phyloP scores from a whole-genome alignment of 805 yeast species.

The Starmerella khaoyaiensis region DNA sequence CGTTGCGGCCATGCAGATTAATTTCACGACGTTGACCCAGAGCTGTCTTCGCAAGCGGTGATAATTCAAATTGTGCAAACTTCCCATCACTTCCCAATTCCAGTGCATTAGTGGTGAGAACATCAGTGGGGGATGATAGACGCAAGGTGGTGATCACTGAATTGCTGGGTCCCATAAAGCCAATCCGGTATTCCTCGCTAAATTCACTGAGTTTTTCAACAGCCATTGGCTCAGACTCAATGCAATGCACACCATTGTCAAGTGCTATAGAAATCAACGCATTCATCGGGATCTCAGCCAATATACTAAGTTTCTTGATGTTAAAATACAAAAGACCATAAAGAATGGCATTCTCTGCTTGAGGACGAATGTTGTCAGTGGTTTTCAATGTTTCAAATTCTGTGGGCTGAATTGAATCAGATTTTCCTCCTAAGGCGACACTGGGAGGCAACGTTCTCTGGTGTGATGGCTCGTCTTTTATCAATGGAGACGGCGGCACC shows the following conservation, averaged over 20 bases:
- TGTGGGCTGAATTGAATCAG: too few species aligned
- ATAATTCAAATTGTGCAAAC: constrained; percentile 33
- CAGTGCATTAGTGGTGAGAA: neutral
- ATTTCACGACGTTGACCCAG: constrained; percentile 37
- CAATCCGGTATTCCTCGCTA: constrained; percentile 63
- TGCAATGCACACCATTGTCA: constrained; percentile 74
- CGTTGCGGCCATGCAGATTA: constrained; percentile 21
- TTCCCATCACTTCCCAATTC: constrained; percentile 16
- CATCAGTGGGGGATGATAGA: constrained; percentile 33
- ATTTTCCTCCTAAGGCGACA: too few species aligned
- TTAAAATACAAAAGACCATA: too few species aligned
- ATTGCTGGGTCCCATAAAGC: constrained; percentile 43
- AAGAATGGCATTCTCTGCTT: too few species aligned
- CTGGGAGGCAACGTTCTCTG: too few species aligned
- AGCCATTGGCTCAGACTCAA: constrained; percentile 44
- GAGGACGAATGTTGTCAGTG: too few species aligned
- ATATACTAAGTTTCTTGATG: too few species aligned
- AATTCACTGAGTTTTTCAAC: constrained; percentile 30
- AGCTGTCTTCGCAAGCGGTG: constrained; percentile 35
- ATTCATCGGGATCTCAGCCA: constrained; percentile 14
- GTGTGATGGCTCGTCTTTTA: too few species aligned
- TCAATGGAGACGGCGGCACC: neutral
- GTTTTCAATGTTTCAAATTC: too few species aligned
- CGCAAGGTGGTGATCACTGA: constrained; percentile 49
- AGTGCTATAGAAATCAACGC: constrained; percentile 38